Base-by-base conservation (phyloP, 768 basidiomycete species). In the Lactarius pseudohatsudake region DNA sequence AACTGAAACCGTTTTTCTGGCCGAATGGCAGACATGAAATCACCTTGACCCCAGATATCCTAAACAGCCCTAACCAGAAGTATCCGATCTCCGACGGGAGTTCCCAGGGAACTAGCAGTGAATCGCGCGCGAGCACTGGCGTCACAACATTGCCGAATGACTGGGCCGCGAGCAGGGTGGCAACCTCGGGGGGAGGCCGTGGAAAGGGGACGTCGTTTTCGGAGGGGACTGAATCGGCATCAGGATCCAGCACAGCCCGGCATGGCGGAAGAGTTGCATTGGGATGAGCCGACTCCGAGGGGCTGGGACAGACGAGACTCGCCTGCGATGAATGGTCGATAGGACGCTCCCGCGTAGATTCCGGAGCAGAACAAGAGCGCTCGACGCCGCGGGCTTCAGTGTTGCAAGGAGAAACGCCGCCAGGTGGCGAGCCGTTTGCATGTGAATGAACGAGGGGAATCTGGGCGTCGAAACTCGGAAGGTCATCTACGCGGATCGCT, bases 1-100 rank as follows among this genome's bases (percentile, higher is more conserved):
- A 69, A 50, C 38, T 30, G 22, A 63, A 38, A 61, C 34, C 36
- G 26, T 32, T 55, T 62, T 11, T 43, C 58, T 40, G 57, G 64
- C 38, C 6, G n/a, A 26, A 26, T 56, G 56, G 22, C 45, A 28
- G 36, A 22, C 20, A 61, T 28, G 59, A 55, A 53, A 53, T 40
- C 54, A 70, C 70, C 64, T 70, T 58, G 45, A 66, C 55, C 36
- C 38, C 53, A 10, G 47, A 60, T 57, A 70, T 50, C 58, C 32
- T 62, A 45, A 69, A 70, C 13, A 70, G 38, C 38, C 70, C 70
- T 32, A 59, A 59, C 70, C 70, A 70, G 57, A 70, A 60, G 53
- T 61, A 57, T 7, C 58, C 64, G n/a, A 69, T 64, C 55, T 66
- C 68, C 38, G 61, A 60, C 8, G 70, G 64, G 11, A 70, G 68